Evolutionary conservation across 148 eudicot genomes (phyloP).

Genomic region (Polygonum aviculare): DNA sequence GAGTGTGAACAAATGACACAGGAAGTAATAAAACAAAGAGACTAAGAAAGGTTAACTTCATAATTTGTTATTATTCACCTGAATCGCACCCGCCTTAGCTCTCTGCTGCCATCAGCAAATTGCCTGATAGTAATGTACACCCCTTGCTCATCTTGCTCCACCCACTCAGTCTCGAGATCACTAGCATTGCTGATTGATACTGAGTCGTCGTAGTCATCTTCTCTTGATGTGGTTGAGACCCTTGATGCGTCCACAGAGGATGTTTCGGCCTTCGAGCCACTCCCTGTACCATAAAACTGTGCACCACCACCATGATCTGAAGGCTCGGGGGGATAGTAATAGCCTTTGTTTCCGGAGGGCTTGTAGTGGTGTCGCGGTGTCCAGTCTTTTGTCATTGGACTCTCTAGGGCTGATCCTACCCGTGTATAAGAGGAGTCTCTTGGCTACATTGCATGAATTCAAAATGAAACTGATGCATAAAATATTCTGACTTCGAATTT

Average conservation of each 20-base stretch:
- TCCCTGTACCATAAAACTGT: constrained; percentile 9
- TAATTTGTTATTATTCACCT: background rate
- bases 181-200: constrained; percentile 79
- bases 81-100: constrained; percentile 11
- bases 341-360: constrained; percentile 44
- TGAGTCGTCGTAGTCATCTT: constrained; percentile 42
- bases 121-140: constrained; percentile 11
- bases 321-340: constrained; percentile 44
- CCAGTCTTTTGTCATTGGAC: constrained; percentile 44
- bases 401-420: constrained; percentile 65
- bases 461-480: background rate
- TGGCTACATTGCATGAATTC: constrained; percentile 30
- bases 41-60: background rate
- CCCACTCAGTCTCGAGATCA: constrained; percentile 14
- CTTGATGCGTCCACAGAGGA: constrained; percentile 76
- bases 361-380: constrained; percentile 61
- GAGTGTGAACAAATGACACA: background rate
- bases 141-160: constrained; percentile 10
- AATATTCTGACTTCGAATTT: background rate
- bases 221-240: constrained; percentile 77
- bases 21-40: background rate
- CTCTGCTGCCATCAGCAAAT: constrained; percentile 8
- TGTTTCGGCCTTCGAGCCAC: constrained; percentile 29
- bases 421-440: constrained; percentile 82
- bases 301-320: constrained; percentile 39